phyloP scores from a whole-genome alignment of 805 yeast genomes.

The Metschnikowia peoriensis region DNA sequence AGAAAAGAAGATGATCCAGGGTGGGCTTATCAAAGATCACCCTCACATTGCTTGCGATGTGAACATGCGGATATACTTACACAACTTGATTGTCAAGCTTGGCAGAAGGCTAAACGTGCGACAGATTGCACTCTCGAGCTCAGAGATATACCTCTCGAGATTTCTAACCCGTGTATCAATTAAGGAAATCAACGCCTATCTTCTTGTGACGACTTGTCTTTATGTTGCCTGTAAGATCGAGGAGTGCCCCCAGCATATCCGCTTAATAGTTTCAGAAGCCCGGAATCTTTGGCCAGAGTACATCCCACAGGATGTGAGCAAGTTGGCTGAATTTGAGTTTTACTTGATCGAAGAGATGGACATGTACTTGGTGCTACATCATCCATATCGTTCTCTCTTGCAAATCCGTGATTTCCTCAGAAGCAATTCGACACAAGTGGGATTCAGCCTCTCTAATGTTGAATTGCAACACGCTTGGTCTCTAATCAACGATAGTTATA shows the following conservation, averaged over 20 bases:
- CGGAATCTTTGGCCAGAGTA: slow-evolving; percentile 92
- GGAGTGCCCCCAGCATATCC: slow-evolving; percentile 91
- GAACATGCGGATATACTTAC: slow-evolving; percentile 75
- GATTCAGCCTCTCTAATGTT: slow-evolving; percentile 47
- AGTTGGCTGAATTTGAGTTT: slow-evolving; percentile 93
- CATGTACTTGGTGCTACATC: slow-evolving; percentile 67
- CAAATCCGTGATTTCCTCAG: slow-evolving; percentile 48
- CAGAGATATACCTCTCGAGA: slow-evolving; percentile 80
- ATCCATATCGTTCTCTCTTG: slow-evolving; percentile 65
- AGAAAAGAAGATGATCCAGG: slow-evolving; percentile 43
- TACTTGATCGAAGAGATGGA: slow-evolving; percentile 87
- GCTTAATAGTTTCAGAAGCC: slow-evolving; percentile 81
- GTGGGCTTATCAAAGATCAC: slow-evolving; percentile 42
- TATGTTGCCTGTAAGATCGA: slow-evolving; percentile 93
- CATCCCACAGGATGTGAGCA: slow-evolving; percentile 86
- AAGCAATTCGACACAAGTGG: slow-evolving; percentile 27
- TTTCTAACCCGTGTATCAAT: slow-evolving; percentile 70
- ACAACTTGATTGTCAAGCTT: slow-evolving; percentile 66
- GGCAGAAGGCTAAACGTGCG: slow-evolving; percentile 78
- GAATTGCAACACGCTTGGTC: slow-evolving; percentile 90
- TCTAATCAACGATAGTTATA: slow-evolving; percentile 81
- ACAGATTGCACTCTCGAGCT: slow-evolving; percentile 83
- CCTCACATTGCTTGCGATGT: slow-evolving; percentile 51
- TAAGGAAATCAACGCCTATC: slow-evolving; percentile 78
- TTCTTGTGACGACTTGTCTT: slow-evolving; percentile 78